A percentile compares a stretch with the other conserved stretches of the same genome.
Conservation (phyloP, 2,329 filamentous ascomycete genomes). For the Epichloe festucae region DNA sequence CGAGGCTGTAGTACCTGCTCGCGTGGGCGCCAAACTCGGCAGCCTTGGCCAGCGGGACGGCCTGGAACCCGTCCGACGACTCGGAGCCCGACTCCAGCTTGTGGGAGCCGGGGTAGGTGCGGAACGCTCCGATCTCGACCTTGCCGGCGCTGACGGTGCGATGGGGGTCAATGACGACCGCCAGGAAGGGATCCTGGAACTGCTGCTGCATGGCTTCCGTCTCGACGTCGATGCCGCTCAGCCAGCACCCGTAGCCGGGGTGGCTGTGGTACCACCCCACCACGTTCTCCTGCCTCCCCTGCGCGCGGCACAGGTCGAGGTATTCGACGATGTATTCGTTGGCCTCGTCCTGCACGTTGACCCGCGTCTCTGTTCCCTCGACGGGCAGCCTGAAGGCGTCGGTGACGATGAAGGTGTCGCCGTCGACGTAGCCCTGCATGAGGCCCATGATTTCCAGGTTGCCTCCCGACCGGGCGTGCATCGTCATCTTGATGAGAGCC, state of each 20-base stretch:
- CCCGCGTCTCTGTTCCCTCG: conserved; percentile 94
- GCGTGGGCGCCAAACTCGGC: conserved; percentile 93
- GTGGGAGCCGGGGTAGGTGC: conserved; percentile 72
- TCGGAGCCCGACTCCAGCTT: conserved; percentile 28
- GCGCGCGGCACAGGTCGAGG: conserved; percentile 61
- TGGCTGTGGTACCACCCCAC: conserved; percentile 98
- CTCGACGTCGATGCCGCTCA: conserved; percentile 86
- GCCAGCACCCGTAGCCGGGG: conserved; percentile 95
- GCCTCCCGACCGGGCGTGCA: conserved; percentile 94
- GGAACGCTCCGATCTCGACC: conserved; percentile 93
- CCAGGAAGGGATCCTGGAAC: conserved; percentile 82
- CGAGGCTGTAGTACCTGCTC: conserved; percentile 78
- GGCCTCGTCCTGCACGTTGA: conserved; percentile 90
- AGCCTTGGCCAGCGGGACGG: conserved; percentile 83
- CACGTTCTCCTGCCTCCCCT: conserved; percentile 72
- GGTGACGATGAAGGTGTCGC: conserved; percentile 78
- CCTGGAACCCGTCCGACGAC: conserved; percentile 48
- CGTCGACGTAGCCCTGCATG: conserved; percentile 89
- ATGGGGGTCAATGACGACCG: conserved; percentile 92
- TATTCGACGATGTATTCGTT: conserved; percentile 96
- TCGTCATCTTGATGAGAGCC: conserved; percentile 95
- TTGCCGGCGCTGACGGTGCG: conserved; percentile 89
- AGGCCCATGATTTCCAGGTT: conserved; percentile 92
- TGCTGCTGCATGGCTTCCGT: conserved; percentile 79
- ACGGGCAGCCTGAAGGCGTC: conserved; percentile 90